Percentiles rank a stretch among this genome's conserved stretches.
Conservation (phyloP, 805 yeast species). For the Candida sonorensis region DNA sequence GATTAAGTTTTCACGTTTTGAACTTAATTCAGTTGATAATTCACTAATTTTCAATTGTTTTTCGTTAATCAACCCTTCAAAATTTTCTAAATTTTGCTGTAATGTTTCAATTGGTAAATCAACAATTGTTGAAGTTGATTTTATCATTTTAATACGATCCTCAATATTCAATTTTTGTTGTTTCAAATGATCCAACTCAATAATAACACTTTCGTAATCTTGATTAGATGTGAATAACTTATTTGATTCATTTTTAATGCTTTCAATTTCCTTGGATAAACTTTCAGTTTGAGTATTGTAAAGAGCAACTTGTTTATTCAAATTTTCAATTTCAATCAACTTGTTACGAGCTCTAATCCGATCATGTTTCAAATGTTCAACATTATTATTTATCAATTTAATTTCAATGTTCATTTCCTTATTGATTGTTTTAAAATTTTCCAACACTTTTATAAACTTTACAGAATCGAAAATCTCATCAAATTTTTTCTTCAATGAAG, state of each 20-base stretch:
- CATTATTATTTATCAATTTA: slow-evolving; percentile 69
- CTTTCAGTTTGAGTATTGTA: slow-evolving; percentile 42
- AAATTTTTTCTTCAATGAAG: slow-evolving; percentile 80
- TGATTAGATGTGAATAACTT: slow-evolving; percentile 68
- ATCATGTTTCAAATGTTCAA: slow-evolving; percentile 68
- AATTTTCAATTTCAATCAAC: slow-evolving; percentile 36
- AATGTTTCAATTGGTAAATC: slow-evolving; percentile 38
- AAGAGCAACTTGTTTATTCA: slow-evolving; percentile 36
- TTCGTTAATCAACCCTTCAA: slow-evolving; percentile 26
- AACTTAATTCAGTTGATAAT: slow-evolving; percentile 15
- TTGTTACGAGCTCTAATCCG: slow-evolving; percentile 63
- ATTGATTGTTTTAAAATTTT: slow-evolving; percentile 63
- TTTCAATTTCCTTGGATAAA: slow-evolving; percentile 43
- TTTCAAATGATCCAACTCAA: slow-evolving; percentile 51
- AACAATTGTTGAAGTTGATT: slow-evolving; percentile 38
- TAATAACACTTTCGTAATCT: slow-evolving; percentile 67
- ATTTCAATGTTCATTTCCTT: slow-evolving; percentile 76
- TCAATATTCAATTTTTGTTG: slow-evolving; percentile 38
- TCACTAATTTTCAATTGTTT: slow-evolving; percentile 19
- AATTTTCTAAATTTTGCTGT: slow-evolving; percentile 33
- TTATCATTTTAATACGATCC: slow-evolving; percentile 48
- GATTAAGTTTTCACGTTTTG: no score
- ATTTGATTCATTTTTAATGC: slow-evolving; percentile 53
- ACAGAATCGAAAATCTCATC: slow-evolving; percentile 96
- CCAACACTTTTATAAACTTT: slow-evolving; percentile 86